phyloP scores from a whole-genome alignment of 2,329 filamentous ascomycete species.

The Calonectria honghensis region DNA sequence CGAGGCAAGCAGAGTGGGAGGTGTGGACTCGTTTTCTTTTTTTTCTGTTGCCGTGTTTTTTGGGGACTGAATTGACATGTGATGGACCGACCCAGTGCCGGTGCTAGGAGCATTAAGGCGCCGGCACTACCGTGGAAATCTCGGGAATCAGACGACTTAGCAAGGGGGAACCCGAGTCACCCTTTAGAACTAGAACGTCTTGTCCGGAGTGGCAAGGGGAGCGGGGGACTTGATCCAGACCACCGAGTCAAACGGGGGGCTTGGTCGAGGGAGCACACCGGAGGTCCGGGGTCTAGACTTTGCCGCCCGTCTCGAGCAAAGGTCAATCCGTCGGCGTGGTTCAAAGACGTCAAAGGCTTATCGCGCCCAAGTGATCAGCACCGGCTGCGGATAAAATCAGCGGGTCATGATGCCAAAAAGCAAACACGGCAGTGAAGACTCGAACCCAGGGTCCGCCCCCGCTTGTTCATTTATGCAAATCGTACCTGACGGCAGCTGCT shows the following conservation, averaged over 20 bases:
- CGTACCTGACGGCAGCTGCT: not conserved
- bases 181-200: conserved; percentile 8
- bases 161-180: too few relatives aligned
- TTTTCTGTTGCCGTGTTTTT: not conserved
- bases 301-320: not conserved
- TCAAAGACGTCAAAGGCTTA: conserved; percentile 24
- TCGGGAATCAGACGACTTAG: conserved; percentile 12
- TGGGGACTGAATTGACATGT: conserved; percentile 4
- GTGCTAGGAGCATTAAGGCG: not conserved
- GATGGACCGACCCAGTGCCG: conserved; percentile 13
- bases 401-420: conserved; percentile 12
- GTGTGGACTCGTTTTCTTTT: not conserved
- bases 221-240: not conserved
- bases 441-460: conserved; percentile 17
- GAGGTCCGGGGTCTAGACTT: not conserved
- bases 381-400: conserved; percentile 2
- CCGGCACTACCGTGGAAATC: conserved; percentile 4
- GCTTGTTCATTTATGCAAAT: not conserved
- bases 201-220: not conserved
- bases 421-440: not conserved
- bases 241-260: conserved; percentile 7
- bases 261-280: not conserved
- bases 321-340: not conserved
- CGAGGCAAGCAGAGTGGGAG: conserved; percentile 11
- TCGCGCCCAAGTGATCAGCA: conserved; percentile 7